Evolutionary conservation across 805 yeast species (phyloP), one percentile per base, ranked within the genome.

Genomic region (Kodamaea laetipori): DNA sequence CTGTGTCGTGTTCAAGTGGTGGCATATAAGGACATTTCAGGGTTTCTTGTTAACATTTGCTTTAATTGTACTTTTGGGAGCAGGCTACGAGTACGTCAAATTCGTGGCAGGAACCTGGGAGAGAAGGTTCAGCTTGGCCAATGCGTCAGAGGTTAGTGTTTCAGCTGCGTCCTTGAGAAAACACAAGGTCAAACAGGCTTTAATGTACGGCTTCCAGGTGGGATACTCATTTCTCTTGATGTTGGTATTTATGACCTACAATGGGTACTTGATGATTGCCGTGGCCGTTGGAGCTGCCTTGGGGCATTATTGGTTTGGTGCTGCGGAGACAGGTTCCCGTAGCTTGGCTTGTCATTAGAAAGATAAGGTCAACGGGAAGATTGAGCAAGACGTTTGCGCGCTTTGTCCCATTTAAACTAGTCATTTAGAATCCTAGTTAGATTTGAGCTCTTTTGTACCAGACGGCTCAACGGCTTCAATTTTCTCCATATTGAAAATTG

Each of bases 171-270:
- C 43, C 13, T 31, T 56, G 12, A 44, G 52, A 11, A 39, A 37
- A 1, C 55, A 47, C 50, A 58, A 50, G 46, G 33, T 68, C 35
- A 63, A 61, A 39, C 67, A 64, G 49, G 65, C 82, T 6, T 47
- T 72, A 11, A 51, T 74, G 27, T 85, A 85, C 56, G 90, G 83
- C 1, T 47, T 77, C 7, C 86, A 82, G 55, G 86, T 84, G 4
- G 81, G 82, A 1, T 84, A 80, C 55, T 81, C 89, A 3, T 83
- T 84, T 55, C 66, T 81, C 68, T 65, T 82, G 54, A 86, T 87
- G 95, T 74, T 86, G 52, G 78, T 88, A 0, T 87, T 86, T 53
- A 87, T 87, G 96, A 85, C 92, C 4, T 87, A 84, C 61, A 86
- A 86, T 58, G 87, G 92, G 9, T 87, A 90, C 90, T 75, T 82